Evolutionary conservation across 73 alveolate genomes (phyloP).

Genomic region (Paramecium octaurelia): DNA sequence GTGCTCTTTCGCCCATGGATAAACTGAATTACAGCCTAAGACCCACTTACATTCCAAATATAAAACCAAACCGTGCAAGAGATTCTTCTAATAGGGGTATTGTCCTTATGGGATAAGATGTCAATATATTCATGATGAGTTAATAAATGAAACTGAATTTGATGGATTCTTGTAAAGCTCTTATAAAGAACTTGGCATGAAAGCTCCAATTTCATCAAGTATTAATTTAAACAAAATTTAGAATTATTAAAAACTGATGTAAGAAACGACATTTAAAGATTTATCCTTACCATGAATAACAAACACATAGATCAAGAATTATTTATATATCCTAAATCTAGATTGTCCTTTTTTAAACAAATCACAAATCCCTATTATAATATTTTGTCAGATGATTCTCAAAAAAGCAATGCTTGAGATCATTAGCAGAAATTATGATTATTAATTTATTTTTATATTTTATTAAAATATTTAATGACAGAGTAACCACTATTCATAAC

Average conservation of each 20-base stretch:
- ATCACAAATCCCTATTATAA: not conserved
- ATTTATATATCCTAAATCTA: not conserved
- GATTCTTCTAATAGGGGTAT: conserved; percentile 82
- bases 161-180: not conserved
- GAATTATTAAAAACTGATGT: not conserved
- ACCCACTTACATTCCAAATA: conserved; percentile 81
- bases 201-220: conserved; percentile 15
- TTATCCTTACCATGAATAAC: not conserved
- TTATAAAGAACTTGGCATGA: not conserved
- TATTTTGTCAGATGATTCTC: not conserved
- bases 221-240: not conserved
- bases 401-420: not conserved
- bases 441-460: not conserved
- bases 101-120: conserved; percentile 95
- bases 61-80: conserved; percentile 91
- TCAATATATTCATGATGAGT: conserved; percentile 83
- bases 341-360: not conserved
- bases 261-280: not conserved
- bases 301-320: not conserved
- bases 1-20: conserved; percentile 94
- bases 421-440: not conserved
- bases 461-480: not conserved
- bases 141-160: not conserved
- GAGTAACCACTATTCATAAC: not conserved
- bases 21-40: conserved; percentile 75